Evolutionary conservation across 208 protist genomes (phyloP).

Genomic region (Leishmania tropica): DNA sequence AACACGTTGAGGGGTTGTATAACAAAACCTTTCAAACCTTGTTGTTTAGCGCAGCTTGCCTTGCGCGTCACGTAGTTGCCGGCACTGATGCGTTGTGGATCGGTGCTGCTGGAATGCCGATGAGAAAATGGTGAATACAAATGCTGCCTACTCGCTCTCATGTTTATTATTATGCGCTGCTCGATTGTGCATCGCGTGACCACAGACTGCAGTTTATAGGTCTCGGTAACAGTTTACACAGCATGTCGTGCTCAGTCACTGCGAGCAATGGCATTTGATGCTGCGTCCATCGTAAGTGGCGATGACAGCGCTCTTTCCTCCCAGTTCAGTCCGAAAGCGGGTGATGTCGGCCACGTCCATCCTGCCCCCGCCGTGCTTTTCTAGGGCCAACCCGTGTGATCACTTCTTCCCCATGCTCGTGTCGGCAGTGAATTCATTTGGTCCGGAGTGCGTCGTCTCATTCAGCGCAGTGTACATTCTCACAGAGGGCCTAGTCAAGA

Average conservation of each 20-base stretch:
- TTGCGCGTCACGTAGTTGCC: not conserved
- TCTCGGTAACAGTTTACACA: not conserved
- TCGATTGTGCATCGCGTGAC: not conserved
- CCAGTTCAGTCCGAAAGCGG: not conserved
- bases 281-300: not conserved
- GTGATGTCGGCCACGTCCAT: conserved; percentile 24
- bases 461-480: conserved; percentile 41
- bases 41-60: not conserved
- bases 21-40: too few relatives aligned
- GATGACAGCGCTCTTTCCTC: not conserved
- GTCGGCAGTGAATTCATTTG: conserved; percentile 32
- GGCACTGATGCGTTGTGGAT: not conserved
- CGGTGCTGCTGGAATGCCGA: too few relatives aligned
- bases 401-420: conserved; percentile 30
- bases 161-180: not conserved
- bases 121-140: not conserved
- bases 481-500: conserved; percentile 36
- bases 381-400: conserved; percentile 6
- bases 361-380: conserved; percentile 32
- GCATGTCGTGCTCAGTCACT: not conserved
- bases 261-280: not conserved
- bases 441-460: conserved; percentile 26
- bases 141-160: not conserved
- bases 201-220: not conserved
- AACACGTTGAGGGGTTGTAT: not conserved